Percentiles rank a stretch among this genome's conserved stretches.
These are phyloP conservation scores for Tricholoma matsutake DNA, from an alignment of 768 basidiomycete species.

Conservation along the genomic window DNA sequence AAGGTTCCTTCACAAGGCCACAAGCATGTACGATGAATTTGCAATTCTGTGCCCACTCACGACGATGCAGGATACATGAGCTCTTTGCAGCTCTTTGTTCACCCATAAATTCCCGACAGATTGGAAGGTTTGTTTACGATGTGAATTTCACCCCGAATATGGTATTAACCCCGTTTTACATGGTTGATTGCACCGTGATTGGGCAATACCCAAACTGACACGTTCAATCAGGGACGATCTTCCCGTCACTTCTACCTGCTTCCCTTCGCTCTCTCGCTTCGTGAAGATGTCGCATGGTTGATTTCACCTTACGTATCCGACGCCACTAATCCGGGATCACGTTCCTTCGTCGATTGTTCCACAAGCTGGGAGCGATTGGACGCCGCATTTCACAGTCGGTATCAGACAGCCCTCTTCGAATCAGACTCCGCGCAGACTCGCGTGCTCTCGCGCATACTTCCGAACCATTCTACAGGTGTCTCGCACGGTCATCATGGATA, in stretches of 20 bases:
- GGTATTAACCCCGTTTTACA: constrained; percentile 41
- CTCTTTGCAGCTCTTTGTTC: too few species aligned
- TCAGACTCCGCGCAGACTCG: constrained; percentile 23
- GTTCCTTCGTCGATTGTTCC: constrained; percentile 21
- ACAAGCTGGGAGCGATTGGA: neutral
- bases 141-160: constrained; percentile 35
- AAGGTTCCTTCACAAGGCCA: neutral
- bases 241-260: constrained; percentile 25
- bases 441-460: constrained; percentile 11
- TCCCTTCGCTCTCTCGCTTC: constrained; percentile 18
- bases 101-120: constrained; percentile 29
- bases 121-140: constrained; percentile 43
- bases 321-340: constrained; percentile 42
- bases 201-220: constrained; percentile 24
- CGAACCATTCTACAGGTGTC: constrained; percentile 11
- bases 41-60: neutral
- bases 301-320: constrained; percentile 37
- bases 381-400: constrained; percentile 27
- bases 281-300: constrained; percentile 27
- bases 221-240: constrained; percentile 31
- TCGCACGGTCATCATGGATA: constrained; percentile 19
- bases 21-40: neutral
- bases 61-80: neutral
- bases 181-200: constrained; percentile 41
- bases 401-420: constrained; percentile 20